These are phyloP conservation scores for Narthecium ossifragum DNA, from an alignment of 106 monocot genomes.

Conservation along the genomic window DNA sequence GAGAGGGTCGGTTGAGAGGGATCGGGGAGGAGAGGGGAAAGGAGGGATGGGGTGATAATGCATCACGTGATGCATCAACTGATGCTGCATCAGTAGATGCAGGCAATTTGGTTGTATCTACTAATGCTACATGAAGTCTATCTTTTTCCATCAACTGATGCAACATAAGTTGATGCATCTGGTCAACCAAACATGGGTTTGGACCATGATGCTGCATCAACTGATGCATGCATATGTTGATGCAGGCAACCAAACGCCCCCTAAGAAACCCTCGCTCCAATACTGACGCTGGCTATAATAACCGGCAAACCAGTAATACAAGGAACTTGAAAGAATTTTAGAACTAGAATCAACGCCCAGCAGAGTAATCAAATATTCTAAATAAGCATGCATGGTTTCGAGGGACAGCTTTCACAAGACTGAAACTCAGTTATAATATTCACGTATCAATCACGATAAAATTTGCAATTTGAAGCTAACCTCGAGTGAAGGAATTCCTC, in stretches of 20 bases:
- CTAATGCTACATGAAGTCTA: too few species aligned
- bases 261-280: background rate
- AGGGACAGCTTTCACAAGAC: background rate
- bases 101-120: too few species aligned
- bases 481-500: conserved; percentile 83
- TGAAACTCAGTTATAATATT: background rate
- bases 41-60: too few species aligned
- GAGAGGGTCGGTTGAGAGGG: too few species aligned
- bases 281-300: background rate
- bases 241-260: too few species aligned
- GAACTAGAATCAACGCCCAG: background rate
- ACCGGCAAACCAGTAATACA: background rate
- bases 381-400: background rate
- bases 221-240: too few species aligned
- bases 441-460: background rate
- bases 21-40: too few species aligned
- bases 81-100: too few species aligned
- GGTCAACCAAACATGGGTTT: background rate
- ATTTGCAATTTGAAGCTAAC: conserved; percentile 27
- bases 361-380: background rate
- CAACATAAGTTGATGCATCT: background rate
- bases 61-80: too few species aligned
- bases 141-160: too few species aligned
- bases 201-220: too few species aligned
- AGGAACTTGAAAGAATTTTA: background rate